These are phyloP conservation scores for Nicotiana knightiana DNA, from an alignment of 257 asterid genomes.

Conservation along the genomic window DNA sequence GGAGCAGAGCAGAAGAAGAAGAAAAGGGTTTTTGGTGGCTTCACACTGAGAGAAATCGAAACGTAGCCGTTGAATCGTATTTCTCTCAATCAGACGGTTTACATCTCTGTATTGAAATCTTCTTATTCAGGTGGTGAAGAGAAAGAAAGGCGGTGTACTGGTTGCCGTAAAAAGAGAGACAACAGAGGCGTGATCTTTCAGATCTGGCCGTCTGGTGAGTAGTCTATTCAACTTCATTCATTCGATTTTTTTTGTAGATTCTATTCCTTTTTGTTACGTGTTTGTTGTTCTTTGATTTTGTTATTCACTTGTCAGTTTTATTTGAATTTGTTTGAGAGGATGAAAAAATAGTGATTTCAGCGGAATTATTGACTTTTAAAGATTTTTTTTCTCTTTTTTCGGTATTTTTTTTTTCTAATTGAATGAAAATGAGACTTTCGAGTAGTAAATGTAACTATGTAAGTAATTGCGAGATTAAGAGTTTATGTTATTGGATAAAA, in stretches of 20 bases:
- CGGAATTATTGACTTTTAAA: background rate
- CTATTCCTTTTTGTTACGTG: background rate
- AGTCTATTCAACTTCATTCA: background rate
- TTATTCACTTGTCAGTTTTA: background rate
- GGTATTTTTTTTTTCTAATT: background rate
- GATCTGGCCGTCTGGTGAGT: constrained; percentile 73
- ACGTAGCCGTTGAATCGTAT: constrained; percentile 29
- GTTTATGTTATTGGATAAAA: constrained; percentile 14
- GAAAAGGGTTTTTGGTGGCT: constrained; percentile 23
- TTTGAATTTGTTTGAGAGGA: background rate
- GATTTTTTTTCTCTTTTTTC: background rate
- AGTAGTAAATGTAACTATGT: constrained; percentile 6
- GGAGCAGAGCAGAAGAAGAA: background rate
- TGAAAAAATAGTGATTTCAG: background rate
- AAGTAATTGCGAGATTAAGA: background rate
- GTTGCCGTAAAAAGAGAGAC: background rate
- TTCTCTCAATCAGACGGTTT: constrained; percentile 7
- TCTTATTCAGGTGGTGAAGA: constrained; percentile 14
- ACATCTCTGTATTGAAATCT: constrained; percentile 26
- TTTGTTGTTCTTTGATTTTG: background rate
- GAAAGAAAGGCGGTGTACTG: constrained; percentile 12
- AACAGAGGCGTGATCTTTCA: constrained; percentile 26
- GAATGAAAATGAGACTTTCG: constrained; percentile 11
- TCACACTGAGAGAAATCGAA: constrained; percentile 19
- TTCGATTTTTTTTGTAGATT: background rate